Evolutionary conservation across 331 rosid species (phyloP).

Genomic region (Quercus lobata): DNA sequence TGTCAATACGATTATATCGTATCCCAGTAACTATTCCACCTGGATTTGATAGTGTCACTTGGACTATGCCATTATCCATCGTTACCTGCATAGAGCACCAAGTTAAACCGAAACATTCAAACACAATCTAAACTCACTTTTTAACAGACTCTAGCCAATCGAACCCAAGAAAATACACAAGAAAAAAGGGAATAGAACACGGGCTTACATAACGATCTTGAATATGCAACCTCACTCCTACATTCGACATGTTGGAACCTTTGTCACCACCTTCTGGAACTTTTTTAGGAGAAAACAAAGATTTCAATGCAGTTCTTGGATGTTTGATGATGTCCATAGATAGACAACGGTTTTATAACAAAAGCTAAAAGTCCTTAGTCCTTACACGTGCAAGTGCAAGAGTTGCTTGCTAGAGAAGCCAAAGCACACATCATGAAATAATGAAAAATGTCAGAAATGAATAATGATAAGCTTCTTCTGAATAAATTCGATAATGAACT

Average conservation of each 20-base stretch:
- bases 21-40: constrained; percentile 69
- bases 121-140: not conserved
- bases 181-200: not conserved
- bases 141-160: not conserved
- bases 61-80: constrained; percentile 78
- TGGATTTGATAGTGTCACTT: constrained; percentile 74
- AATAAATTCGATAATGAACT: not conserved
- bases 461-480: not conserved
- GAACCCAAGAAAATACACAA: not conserved
- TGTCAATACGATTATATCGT: constrained; percentile 62
- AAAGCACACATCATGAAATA: not conserved
- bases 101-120: not conserved
- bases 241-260: constrained; percentile 41
- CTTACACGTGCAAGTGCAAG: not conserved
- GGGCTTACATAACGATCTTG: constrained; percentile 40
- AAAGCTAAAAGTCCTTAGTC: too few species aligned
- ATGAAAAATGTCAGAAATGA: not conserved
- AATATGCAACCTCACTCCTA: constrained; percentile 31
- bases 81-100: constrained; percentile 42
- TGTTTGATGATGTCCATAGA: not conserved
- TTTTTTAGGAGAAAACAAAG: not conserved
- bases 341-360: not conserved
- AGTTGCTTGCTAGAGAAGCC: not conserved
- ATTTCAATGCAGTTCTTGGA: not conserved
- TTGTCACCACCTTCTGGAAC: not conserved